Evolutionary conservation across 108 stramenopile species (phyloP).

Genomic region (Cylindrotheca closterium): DNA sequence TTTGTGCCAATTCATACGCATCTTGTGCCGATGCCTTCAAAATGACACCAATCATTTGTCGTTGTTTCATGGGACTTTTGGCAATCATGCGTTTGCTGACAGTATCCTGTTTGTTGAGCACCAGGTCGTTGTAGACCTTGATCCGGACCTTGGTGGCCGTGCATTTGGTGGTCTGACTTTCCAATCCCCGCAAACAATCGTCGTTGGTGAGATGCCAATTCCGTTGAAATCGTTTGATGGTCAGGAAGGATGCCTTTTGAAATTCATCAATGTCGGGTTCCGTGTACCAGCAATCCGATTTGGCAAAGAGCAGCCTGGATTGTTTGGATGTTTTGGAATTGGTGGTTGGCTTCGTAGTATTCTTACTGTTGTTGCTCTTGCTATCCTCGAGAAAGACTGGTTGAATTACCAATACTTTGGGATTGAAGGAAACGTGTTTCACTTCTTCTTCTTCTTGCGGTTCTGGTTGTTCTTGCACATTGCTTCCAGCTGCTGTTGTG

Average conservation of each 20-base stretch:
- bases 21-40: background rate
- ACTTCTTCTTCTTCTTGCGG: constrained; percentile 9
- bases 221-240: background rate
- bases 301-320: no score
- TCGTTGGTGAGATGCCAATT: background rate
- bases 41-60: background rate
- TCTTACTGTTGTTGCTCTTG: no score
- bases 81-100: background rate
- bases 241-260: background rate
- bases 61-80: no score
- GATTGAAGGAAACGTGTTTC: constrained; percentile 13
- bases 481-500: no score
- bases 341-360: background rate
- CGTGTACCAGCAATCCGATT: no score
- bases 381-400: no score
- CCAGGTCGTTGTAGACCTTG: background rate
- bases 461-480: no score
- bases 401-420: background rate
- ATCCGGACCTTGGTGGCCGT: background rate
- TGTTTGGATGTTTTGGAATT: background rate
- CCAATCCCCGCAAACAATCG: background rate
- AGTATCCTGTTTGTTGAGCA: background rate
- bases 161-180: background rate
- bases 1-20: background rate
- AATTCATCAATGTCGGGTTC: background rate